Evolutionary conservation across 371 early-diverging fungal species (phyloP), one percentile per base, ranked within the genome.

Genomic region (Circinella umbellata): DNA sequence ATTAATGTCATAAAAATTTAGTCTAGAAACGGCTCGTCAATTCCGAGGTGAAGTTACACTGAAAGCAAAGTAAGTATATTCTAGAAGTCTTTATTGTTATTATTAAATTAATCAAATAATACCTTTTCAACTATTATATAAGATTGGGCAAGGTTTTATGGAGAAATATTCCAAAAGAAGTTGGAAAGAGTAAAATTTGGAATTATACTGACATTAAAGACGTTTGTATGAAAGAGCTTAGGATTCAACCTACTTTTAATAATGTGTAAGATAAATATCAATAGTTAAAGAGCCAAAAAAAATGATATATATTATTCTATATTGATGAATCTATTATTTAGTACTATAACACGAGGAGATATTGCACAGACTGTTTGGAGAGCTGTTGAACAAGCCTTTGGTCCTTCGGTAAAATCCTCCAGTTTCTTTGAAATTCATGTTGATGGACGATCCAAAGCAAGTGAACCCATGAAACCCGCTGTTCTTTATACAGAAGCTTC

Each of bases 141-240:
- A 85, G 86, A 59, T 61, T 83, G 14, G 86, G 86, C 8, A 84
- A 84, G 57, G 72, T 81, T 0, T 15, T 83, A 3, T 84, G 83
- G 80, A 53, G 55, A 3, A 67, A 81, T 35, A 34, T 77, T 8
- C 27, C 67, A 7, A 42, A 65, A 1, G 71, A 66, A 5, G 49
- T 76, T 3, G 63, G 60, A 15, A 39, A 57, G 14, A 64, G 61
- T 2, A 57, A 47, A 10, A 65, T 83, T 13, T 86, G 86, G 86
- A 67, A 72, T 9, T 77, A 67, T 46, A 57, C 69, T 6, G 80
- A 82, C 38, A 70, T 86, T 10, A 77, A 77, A 27, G 81, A 84
- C 66, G 64, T 84, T 17, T 51, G 76, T 2, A 66, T 77, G 61
- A 74, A 75, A 18, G 80, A 80, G 39, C 39, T 67, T 34, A 76